Conservation (phyloP, 768 basidiomycete genomes). For the Suillus occidentalis region DNA sequence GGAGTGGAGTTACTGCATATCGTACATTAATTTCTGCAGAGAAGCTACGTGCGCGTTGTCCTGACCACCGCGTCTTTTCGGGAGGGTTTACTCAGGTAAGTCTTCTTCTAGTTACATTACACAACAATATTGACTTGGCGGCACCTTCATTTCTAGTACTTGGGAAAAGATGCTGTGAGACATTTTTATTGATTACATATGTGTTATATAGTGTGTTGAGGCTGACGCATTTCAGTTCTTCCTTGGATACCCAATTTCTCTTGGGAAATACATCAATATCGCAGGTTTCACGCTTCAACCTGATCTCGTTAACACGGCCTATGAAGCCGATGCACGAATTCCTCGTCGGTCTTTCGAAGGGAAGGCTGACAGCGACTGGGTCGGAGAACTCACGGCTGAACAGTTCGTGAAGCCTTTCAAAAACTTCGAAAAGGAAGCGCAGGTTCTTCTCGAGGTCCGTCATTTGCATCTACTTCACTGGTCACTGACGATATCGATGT, state of each 20-base stretch:
- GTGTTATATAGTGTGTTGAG: not conserved
- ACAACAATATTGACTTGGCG: not conserved
- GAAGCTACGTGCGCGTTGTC: constrained; percentile 39
- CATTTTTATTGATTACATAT: not conserved
- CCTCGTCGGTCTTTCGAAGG: constrained; percentile 21
- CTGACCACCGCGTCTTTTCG: constrained; percentile 49
- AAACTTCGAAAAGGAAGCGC: constrained; percentile 61
- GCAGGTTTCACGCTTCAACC: constrained; percentile 54
- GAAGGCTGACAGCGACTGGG: constrained; percentile 45
- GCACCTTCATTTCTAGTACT: constrained; percentile 43
- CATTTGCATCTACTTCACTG: not conserved
- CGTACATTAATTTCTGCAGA: constrained; percentile 58
- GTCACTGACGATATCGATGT: constrained; percentile 9
- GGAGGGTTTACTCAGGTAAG: constrained; percentile 47
- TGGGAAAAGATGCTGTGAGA: constrained; percentile 51
- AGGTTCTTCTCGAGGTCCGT: constrained; percentile 53
- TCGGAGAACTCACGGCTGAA: constrained; percentile 42
- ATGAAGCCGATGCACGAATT: constrained; percentile 16
- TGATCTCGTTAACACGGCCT: constrained; percentile 52
- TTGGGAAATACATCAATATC: constrained; percentile 60
- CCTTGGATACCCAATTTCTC: constrained; percentile 60
- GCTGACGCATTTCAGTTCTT: constrained; percentile 45
- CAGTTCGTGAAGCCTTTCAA: constrained; percentile 48
- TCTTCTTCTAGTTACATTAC: not conserved
- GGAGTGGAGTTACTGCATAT: constrained; percentile 61